A percentile compares a stretch with the other conserved stretches of the same genome.
Evolutionary conservation across 768 basidiomycete species (phyloP).

Genomic region (Xerocomellus intermedius): DNA sequence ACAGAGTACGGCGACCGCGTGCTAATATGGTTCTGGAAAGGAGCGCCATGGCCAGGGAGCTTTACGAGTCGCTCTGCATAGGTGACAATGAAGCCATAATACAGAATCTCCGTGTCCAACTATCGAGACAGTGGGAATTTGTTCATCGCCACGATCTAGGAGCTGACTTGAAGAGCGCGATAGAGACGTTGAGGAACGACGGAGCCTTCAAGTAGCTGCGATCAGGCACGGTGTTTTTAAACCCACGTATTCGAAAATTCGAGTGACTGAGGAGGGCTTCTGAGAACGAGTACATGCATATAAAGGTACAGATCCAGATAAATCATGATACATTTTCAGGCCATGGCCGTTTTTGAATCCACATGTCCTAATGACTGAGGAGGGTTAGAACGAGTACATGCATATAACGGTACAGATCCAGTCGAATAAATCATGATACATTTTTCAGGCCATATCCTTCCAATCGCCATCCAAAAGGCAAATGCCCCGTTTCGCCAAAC

Average conservation of each 20-base stretch:
- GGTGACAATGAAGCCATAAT: slow-evolving; percentile 27
- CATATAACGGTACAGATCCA: slow-evolving; percentile 10
- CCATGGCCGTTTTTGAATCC: slow-evolving; percentile 15
- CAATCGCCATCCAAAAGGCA: slow-evolving; percentile 72
- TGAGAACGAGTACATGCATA: no score
- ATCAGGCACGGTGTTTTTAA: not conserved
- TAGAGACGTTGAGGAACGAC: slow-evolving; percentile 19
- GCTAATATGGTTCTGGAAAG: slow-evolving; percentile 47
- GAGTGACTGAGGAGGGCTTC: no score
- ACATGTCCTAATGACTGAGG: not conserved
- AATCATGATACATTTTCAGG: not conserved
- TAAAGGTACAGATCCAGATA: no score
- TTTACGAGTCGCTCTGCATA: slow-evolving; percentile 37
- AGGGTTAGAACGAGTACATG: slow-evolving; percentile 3
- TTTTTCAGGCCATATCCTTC: slow-evolving; percentile 43
- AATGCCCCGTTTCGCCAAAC: slow-evolving; percentile 56
- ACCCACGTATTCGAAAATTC: not conserved
- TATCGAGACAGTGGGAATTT: slow-evolving; percentile 43
- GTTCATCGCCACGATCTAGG: slow-evolving; percentile 51
- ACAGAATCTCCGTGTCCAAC: slow-evolving; percentile 33
- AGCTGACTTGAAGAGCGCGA: slow-evolving; percentile 37
- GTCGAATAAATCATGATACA: not conserved
- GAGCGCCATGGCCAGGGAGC: slow-evolving; percentile 42
- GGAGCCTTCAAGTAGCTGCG: not conserved
- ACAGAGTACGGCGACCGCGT: slow-evolving; percentile 43